These are phyloP conservation scores for Wickerhamomyces chaumierensis DNA, from an alignment of 805 yeast genomes.

Conservation along the genomic window DNA sequence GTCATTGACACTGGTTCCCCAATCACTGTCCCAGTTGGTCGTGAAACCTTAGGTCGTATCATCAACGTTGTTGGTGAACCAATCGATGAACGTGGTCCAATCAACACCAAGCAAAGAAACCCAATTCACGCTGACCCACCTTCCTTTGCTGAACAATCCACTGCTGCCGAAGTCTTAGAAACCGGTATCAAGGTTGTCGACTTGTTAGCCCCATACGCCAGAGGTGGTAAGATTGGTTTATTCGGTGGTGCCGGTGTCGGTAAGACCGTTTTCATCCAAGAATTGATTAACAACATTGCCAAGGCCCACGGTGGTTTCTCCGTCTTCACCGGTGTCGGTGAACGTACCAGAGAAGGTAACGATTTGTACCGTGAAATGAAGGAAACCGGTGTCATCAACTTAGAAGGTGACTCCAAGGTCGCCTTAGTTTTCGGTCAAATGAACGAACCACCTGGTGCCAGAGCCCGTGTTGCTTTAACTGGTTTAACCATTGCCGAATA, in stretches of 20 bases:
- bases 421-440: conserved; percentile 99
- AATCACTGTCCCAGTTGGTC: conserved; percentile 98
- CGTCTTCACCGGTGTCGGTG: conserved; percentile 99
- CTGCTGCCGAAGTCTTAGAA: conserved; percentile 95
- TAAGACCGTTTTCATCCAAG: conserved; percentile 99
- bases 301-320: conserved; percentile 99
- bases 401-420: conserved; percentile 99
- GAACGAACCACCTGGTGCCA: conserved; percentile 99
- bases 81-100: conserved; percentile 99
- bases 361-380: conserved; percentile 99
- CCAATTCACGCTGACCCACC: conserved; percentile 99
- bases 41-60: conserved; percentile 98
- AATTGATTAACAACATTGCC: conserved; percentile 98
- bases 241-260: conserved; percentile 99
- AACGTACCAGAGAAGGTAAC: conserved; percentile 99
- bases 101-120: conserved; percentile 82
- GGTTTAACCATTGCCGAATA: conserved; percentile 99
- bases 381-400: conserved; percentile 99
- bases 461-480: conserved; percentile 99
- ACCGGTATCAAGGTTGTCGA: conserved; percentile 99
- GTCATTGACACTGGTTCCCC: conserved; percentile 97
- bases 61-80: conserved; percentile 99
- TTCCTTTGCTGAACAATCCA: conserved; percentile 89
- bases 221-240: conserved; percentile 99
- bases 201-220: conserved; percentile 97